Conservation (phyloP, 75 land plant species). For the Larix kaempferi region DNA sequence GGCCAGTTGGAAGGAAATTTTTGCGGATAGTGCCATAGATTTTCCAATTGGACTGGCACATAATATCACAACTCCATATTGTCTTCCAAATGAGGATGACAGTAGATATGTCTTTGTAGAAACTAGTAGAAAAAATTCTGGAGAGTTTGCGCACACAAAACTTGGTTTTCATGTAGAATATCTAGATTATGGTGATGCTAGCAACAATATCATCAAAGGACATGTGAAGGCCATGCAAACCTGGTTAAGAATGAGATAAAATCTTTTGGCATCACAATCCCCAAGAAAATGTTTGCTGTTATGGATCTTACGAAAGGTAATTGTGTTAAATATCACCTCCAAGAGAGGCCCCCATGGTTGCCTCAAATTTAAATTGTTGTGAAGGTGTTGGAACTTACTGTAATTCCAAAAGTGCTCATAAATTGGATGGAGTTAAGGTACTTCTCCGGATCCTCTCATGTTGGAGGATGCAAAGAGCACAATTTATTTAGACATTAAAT, state of each 20-base stretch:
- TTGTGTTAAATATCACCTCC: not conserved
- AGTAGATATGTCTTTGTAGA: conserved; percentile 10
- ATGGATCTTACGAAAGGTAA: not conserved
- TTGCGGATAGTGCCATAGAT: not conserved
- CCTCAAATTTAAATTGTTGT: not conserved
- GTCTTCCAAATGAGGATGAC: conserved; percentile 1
- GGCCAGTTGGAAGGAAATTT: conserved; percentile 43
- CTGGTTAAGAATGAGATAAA: not conserved
- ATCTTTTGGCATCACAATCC: not conserved
- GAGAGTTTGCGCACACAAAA: conserved; percentile 1
- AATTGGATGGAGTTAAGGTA: not conserved
- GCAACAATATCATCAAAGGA: not conserved
- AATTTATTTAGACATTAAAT: too few relatives aligned
- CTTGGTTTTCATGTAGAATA: conserved; percentile 1
- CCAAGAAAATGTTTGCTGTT: not conserved
- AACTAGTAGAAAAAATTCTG: not conserved
- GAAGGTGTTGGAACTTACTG: not conserved
- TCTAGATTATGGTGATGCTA: not conserved
- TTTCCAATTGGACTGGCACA: not conserved
- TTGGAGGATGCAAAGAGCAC: too few relatives aligned
- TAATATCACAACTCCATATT: conserved; percentile 1
- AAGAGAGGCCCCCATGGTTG: not conserved
- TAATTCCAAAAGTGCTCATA: not conserved
- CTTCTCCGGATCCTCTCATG: conserved; percentile 39
- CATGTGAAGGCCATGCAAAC: conserved; percentile 1